Percentiles rank a stretch among this genome's conserved stretches.
These are phyloP conservation scores for Amanita pseudoporphyria DNA, from an alignment of 768 basidiomycete genomes.

Conservation along the genomic window DNA sequence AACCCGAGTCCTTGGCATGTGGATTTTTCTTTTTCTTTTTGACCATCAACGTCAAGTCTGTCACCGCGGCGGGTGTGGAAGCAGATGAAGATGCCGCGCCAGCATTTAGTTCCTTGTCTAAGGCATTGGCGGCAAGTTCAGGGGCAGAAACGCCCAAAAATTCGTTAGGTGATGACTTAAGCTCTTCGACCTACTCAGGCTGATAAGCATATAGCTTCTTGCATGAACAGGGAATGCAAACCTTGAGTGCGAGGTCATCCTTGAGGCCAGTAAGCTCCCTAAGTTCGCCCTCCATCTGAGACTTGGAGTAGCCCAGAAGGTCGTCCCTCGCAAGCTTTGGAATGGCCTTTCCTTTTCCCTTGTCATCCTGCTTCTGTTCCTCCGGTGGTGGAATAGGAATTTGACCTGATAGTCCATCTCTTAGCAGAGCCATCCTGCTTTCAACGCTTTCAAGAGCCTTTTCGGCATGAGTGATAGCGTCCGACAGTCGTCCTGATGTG, in stretches of 20 bases:
- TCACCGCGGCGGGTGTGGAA: slow-evolving; percentile 39
- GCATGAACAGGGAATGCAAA: slow-evolving; percentile 15
- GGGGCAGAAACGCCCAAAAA: slow-evolving; percentile 46
- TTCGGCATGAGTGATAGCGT: slow-evolving; percentile 76
- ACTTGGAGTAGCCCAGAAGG: slow-evolving; percentile 56
- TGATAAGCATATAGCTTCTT: background rate
- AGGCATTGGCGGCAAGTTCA: slow-evolving; percentile 56
- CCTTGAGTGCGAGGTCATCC: slow-evolving; percentile 83
- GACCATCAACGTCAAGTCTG: slow-evolving; percentile 79
- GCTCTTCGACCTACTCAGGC: slow-evolving; percentile 67
- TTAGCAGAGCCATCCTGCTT: slow-evolving; percentile 53
- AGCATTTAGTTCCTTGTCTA: slow-evolving; percentile 62
- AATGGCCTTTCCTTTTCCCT: slow-evolving; percentile 69
- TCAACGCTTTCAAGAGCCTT: slow-evolving; percentile 73
- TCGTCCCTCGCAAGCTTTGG: slow-evolving; percentile 39
- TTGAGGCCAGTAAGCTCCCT: slow-evolving; percentile 70
- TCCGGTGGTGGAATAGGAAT: slow-evolving; percentile 22
- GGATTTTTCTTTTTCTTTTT: slow-evolving; percentile 79
- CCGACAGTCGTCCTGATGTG: slow-evolving; percentile 72
- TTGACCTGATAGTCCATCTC: slow-evolving; percentile 32
- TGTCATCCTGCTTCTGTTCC: slow-evolving; percentile 27
- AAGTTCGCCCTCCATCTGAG: slow-evolving; percentile 70
- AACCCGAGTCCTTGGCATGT: slow-evolving; percentile 24
- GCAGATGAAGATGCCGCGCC: slow-evolving; percentile 24
- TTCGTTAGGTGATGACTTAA: slow-evolving; percentile 73